Conservation (phyloP, 768 basidiomycete species). For the Lactifluus echinatus region DNA sequence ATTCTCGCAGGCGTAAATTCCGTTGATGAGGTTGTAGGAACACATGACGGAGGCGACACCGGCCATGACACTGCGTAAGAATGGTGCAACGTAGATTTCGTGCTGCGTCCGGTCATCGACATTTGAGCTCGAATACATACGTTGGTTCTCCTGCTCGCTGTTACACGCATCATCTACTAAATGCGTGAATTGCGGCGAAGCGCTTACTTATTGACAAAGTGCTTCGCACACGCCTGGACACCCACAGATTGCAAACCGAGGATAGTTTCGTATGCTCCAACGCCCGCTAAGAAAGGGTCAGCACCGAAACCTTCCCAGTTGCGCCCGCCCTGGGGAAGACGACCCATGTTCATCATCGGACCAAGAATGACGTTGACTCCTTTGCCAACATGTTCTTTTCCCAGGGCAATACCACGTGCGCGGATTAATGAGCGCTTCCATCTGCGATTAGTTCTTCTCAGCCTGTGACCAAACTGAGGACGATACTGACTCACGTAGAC, state of each 20-base stretch:
- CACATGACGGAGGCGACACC: constrained; percentile 71
- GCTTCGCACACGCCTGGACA: constrained; percentile 83
- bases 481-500: constrained; percentile 49
- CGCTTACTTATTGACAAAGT: constrained; percentile 65
- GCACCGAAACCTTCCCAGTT: constrained; percentile 95
- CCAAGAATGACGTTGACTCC: constrained; percentile 74
- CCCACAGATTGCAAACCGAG: constrained; percentile 74
- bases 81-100: constrained; percentile 65
- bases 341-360: constrained; percentile 85
- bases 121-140: constrained; percentile 49
- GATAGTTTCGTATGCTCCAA: constrained; percentile 70
- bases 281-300: constrained; percentile 82
- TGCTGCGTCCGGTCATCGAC: constrained; percentile 76
- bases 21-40: constrained; percentile 63
- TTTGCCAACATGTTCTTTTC: constrained; percentile 72
- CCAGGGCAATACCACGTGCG: constrained; percentile 68
- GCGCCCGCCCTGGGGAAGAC: constrained; percentile 71
- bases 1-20: constrained; percentile 70
- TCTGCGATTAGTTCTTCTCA: constrained; percentile 27
- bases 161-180: neutral
- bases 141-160: constrained; percentile 62
- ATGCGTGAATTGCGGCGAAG: neutral
- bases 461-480: neutral
- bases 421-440: constrained; percentile 77
- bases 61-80: constrained; percentile 63